These are phyloP conservation scores for Themeda triandra DNA, from an alignment of 176 grass and related monocot genomes.

Conservation along the genomic window DNA sequence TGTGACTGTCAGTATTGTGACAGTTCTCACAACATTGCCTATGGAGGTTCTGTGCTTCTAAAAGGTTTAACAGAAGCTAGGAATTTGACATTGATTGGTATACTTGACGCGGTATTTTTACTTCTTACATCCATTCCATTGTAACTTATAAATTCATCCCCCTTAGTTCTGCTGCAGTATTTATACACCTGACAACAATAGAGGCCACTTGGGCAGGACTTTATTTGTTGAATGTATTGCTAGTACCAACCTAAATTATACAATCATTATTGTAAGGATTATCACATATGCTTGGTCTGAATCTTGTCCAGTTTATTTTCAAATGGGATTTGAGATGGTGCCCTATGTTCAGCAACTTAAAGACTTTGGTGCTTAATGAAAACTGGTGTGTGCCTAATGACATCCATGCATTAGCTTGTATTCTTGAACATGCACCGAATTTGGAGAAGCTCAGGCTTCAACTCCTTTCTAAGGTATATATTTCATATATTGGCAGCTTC, in stretches of 20 bases:
- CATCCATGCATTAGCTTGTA: neutral
- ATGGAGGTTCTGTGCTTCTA: neutral
- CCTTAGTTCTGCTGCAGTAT: no score
- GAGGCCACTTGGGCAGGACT: no score
- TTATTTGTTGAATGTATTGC: no score
- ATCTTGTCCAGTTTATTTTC: constrained; percentile 14
- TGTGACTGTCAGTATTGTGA: neutral
- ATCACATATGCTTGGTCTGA: neutral
- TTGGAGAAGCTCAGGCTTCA: constrained; percentile 30
- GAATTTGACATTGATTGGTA: neutral
- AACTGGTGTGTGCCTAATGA: constrained; percentile 2
- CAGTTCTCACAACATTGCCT: neutral
- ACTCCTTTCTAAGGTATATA: neutral
- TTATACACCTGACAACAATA: no score
- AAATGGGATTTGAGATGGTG: constrained; percentile 5
- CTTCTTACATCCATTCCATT: neutral
- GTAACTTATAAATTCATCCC: neutral
- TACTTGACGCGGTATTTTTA: neutral
- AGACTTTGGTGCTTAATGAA: constrained; percentile 13
- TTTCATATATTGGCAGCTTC: neutral
- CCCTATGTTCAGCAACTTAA: constrained; percentile 6
- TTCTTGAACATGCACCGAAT: constrained; percentile 15
- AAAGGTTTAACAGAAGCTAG: neutral
- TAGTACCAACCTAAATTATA: no score
- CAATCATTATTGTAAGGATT: no score